phyloP scores from a whole-genome alignment of 345 rosid genomes.

The Murraya koenigii region DNA sequence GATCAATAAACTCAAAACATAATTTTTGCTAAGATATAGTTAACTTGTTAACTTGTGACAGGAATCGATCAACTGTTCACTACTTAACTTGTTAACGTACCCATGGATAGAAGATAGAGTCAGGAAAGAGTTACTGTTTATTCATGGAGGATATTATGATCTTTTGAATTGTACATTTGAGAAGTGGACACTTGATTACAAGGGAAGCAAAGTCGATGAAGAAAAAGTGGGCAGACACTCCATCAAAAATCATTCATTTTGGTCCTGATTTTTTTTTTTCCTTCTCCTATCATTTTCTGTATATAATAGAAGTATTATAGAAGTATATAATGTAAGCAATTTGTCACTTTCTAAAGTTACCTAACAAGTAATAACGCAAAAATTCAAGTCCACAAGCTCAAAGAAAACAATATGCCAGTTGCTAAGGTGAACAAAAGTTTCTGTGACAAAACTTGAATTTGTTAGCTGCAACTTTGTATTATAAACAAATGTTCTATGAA shows the following conservation, averaged over 20 bases:
- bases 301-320: background rate
- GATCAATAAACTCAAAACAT: too few relatives aligned
- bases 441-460: background rate
- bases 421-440: background rate
- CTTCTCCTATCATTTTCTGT: background rate
- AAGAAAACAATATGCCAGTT: background rate
- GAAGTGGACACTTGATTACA: slow-evolving; percentile 52
- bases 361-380: too few relatives aligned
- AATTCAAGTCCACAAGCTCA: background rate
- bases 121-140: slow-evolving; percentile 33
- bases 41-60: slow-evolving; percentile 21
- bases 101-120: slow-evolving; percentile 73
- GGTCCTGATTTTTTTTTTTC: slow-evolving; percentile 35
- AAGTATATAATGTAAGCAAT: background rate
- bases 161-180: slow-evolving; percentile 56
- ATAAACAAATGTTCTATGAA: too few relatives aligned
- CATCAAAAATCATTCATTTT: slow-evolving; percentile 32
- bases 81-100: slow-evolving; percentile 61
- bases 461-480: background rate
- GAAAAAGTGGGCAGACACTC: slow-evolving; percentile 18
- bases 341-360: background rate
- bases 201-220: slow-evolving; percentile 18
- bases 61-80: slow-evolving; percentile 64
- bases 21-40: background rate
- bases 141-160: slow-evolving; percentile 74